Conservation (phyloP, 768 basidiomycete genomes). For the Mycena vulgaris region DNA sequence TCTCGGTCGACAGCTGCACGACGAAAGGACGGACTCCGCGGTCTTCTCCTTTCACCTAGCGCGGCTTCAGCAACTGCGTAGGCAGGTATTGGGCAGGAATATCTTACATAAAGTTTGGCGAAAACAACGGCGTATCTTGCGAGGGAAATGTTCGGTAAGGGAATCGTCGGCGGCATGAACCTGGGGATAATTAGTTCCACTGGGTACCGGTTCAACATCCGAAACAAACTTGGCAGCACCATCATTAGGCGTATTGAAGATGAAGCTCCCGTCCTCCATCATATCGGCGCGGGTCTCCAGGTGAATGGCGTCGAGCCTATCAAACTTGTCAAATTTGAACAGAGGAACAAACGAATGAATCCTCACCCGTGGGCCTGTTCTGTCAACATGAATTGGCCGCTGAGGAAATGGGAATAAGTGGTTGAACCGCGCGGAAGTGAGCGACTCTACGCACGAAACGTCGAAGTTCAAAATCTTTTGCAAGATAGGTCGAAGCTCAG, state of each 20-base stretch:
- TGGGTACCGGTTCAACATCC: not conserved
- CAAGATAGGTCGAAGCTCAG: slow-evolving; percentile 47
- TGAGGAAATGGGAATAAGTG: not conserved
- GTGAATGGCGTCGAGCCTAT: slow-evolving; percentile 42
- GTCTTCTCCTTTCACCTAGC: slow-evolving; percentile 5
- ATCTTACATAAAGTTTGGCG: slow-evolving; percentile 10
- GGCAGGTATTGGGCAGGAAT: not conserved
- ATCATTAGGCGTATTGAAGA: slow-evolving; percentile 33
- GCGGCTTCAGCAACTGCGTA: not conserved
- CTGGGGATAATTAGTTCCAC: not conserved
- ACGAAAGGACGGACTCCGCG: slow-evolving; percentile 19
- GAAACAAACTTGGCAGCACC: slow-evolving; percentile 29
- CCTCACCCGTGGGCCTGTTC: slow-evolving; percentile 19
- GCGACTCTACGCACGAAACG: slow-evolving; percentile 27
- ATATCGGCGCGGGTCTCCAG: slow-evolving; percentile 51
- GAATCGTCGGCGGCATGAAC: slow-evolving; percentile 16
- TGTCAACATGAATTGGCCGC: slow-evolving; percentile 19
- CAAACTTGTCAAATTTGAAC: not conserved
- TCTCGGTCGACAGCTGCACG: slow-evolving; percentile 1
- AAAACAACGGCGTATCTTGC: not conserved
- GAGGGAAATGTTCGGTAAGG: slow-evolving; percentile 6
- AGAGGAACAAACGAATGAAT: not conserved
- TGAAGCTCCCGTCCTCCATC: slow-evolving; percentile 47
- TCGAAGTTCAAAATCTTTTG: slow-evolving; percentile 47
- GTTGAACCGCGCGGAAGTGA: too few relatives aligned